A percentile compares a stretch with the other conserved stretches of the same genome.
Conservation (phyloP, 1,284 basidiomycete species). For the Tylopilus orsonianus region DNA sequence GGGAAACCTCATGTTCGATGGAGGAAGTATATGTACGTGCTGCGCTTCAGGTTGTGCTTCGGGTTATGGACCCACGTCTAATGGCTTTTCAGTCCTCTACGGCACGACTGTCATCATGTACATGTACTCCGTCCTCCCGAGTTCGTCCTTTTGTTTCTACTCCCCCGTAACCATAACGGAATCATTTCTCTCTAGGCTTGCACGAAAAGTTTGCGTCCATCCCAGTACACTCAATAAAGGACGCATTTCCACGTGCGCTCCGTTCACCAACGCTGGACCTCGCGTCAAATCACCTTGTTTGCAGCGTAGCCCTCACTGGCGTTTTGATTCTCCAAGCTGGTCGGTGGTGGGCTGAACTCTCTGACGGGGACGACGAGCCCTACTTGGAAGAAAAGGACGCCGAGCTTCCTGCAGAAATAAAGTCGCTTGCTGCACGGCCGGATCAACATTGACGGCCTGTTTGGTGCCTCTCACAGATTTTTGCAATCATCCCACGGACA, state of each 20-base stretch:
- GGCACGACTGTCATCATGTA: conserved; percentile 67
- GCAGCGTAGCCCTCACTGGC: conserved; percentile 79
- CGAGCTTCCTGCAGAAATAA: conserved; percentile 11
- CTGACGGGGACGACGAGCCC: conserved; percentile 49
- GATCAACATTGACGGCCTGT: conserved; percentile 12
- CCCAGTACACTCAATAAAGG: conserved; percentile 44
- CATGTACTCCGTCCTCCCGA: conserved; percentile 68
- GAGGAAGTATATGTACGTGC: conserved; percentile 74
- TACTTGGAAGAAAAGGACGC: conserved; percentile 34
- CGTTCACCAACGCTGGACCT: conserved; percentile 66
- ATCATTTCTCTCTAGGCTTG: conserved; percentile 42
- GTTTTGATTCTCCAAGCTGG: conserved; percentile 77
- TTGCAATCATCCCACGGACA: conserved; percentile 13
- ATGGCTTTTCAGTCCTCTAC: conserved; percentile 59
- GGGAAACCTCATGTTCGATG: conserved; percentile 84
- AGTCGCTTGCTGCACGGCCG: conserved; percentile 3
- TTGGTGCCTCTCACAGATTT: conserved; percentile 2
- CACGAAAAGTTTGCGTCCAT: conserved; percentile 55
- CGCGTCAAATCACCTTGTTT: conserved; percentile 77
- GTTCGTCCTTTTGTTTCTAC: conserved; percentile 44
- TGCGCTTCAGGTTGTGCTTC: not conserved
- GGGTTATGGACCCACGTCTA: not conserved
- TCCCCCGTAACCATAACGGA: not conserved
- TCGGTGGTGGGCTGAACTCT: conserved; percentile 75
- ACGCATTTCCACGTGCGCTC: conserved; percentile 55